These are phyloP conservation scores for Polygonum maritimum DNA, from an alignment of 148 eudicot genomes.

Conservation along the genomic window DNA sequence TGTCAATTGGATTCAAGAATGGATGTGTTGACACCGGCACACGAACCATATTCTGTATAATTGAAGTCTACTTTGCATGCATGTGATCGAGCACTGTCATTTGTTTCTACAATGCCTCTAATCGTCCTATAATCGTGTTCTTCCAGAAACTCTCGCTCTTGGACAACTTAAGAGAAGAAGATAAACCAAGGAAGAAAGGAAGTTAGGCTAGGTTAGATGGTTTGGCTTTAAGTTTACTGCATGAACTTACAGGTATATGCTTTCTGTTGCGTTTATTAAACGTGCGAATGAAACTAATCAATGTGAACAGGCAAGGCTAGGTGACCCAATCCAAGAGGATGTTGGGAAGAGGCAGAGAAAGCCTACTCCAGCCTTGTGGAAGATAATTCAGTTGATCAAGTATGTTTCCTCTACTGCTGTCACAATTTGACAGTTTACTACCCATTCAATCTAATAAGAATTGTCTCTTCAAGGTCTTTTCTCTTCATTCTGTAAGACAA, in stretches of 20 bases:
- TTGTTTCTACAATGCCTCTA: no score
- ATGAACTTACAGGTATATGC: neutral
- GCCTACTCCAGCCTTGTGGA: conserved; percentile 86
- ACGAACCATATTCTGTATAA: no score
- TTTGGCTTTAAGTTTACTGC: conserved; percentile 1
- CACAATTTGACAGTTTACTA: neutral
- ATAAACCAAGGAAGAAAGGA: neutral
- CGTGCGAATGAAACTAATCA: no score
- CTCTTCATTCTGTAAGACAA: neutral
- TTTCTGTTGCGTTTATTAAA: neutral
- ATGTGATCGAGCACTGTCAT: no score
- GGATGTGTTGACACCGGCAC: no score
- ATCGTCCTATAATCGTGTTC: no score
- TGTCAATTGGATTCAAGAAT: no score
- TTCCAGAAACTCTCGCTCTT: conserved; percentile 57
- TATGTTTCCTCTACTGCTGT: conserved; percentile 16
- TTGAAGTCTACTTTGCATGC: no score
- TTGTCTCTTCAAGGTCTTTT: conserved; percentile 6
- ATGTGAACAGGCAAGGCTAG: no score
- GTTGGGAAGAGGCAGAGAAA: conserved; percentile 82
- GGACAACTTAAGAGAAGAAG: conserved; percentile 19
- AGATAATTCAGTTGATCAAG: conserved; percentile 81
- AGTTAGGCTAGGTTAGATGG: neutral
- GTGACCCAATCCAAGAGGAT: conserved; percentile 34
- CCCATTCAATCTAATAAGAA: conserved; percentile 7